These are phyloP conservation scores for Fusarium sp. DNA, from an alignment of 2,329 filamentous ascomycete species.

Conservation along the genomic window DNA sequence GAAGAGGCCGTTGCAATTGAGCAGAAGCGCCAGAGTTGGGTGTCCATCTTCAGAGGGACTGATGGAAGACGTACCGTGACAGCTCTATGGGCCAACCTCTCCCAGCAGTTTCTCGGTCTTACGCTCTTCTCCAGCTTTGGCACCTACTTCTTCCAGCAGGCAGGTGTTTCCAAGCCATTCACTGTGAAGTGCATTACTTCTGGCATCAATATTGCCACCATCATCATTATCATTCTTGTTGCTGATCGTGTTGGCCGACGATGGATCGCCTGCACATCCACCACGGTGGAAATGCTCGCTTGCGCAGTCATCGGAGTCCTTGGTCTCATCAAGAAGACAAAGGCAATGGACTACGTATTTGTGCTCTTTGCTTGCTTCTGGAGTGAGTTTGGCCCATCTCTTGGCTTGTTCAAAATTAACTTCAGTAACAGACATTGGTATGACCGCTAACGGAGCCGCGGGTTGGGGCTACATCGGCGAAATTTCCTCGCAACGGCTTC, in stretches of 20 bases:
- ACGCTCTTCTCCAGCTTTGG: constrained; percentile 56
- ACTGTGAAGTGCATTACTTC: neutral
- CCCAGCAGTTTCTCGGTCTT: constrained; percentile 27
- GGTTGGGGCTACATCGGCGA: constrained; percentile 2
- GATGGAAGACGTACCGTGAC: constrained; percentile 45
- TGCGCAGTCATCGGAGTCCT: neutral
- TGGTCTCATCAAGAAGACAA: neutral
- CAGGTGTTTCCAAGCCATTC: neutral
- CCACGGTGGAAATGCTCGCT: neutral
- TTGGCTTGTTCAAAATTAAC: neutral
- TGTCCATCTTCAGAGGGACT: constrained; percentile 44
- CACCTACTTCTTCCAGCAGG: constrained; percentile 45
- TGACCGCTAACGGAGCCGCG: neutral
- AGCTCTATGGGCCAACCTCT: constrained; percentile 41
- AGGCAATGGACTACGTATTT: neutral
- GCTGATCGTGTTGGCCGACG: neutral
- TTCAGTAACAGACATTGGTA: neutral
- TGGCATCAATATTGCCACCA: neutral
- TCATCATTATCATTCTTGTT: neutral
- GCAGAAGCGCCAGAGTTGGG: constrained; percentile 38
- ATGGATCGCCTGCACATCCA: neutral
- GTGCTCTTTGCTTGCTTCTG: neutral
- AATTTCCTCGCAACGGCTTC: neutral
- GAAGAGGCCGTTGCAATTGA: constrained; percentile 31
- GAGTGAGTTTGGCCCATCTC: neutral